Evolutionary conservation across 23 red algal species (phyloP), one percentile per base, ranked within the genome.

Genomic region (Pyropia haitanensis): DNA sequence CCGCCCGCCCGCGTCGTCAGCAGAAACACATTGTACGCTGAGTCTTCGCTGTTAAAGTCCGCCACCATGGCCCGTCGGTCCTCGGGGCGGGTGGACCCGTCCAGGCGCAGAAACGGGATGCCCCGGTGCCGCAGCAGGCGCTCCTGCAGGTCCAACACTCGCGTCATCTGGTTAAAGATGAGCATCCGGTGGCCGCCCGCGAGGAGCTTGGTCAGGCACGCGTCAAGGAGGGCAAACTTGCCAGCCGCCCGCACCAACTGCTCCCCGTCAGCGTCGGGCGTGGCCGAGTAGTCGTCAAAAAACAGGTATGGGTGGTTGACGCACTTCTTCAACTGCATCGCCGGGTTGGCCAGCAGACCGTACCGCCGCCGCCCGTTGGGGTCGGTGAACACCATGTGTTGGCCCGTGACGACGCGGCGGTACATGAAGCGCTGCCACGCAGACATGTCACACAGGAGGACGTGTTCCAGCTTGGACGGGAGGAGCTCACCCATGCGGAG

Each of bases 101-200:
- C 84, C 32, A 98, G 70, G 22, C 94, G 77, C 51, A 88, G 80
- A 55, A 87, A 98, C 1, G 73, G 65, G 49, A 98, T 91, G 51
- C 80, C 83, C 30, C 94, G 62, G 25, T 77, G 82, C 44, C 64
- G 30, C 16, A 98, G 72, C 33, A 98, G 71, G 16, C 94, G 70
- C 59, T 90, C 94, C 61, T 98, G 94, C 30, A 98, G 61, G 60
- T 98, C 94, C 44, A 98, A 76, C 21, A 98, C 86, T 75, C 82
- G 80, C 24, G 87, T 91, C 94, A 98, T 98, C 75, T 98, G 94
- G 71, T 98, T 98, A 64, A 98, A 98, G 20, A 98, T 77, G 19
- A 98, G 79, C 28, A 98, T 73, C 3, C 94, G 79, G 50, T 98
- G 94, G 56, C 73, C 94, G 2, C 79, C 87, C 49, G 76, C 53